These are phyloP conservation scores for Testicularia cyperi DNA, from an alignment of 1,284 basidiomycete species.

Conservation along the genomic window DNA sequence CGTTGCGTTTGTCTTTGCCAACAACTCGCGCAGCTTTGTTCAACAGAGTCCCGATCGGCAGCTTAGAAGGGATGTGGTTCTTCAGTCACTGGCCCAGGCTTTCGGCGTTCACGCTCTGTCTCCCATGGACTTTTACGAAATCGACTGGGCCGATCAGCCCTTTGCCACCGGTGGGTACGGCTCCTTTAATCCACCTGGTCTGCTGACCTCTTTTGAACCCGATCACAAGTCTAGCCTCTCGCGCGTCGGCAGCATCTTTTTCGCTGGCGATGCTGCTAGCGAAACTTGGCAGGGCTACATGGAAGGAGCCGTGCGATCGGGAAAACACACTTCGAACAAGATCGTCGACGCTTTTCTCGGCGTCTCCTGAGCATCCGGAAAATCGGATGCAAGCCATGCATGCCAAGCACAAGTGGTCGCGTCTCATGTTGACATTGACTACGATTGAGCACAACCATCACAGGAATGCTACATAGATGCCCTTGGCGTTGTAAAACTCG, in stretches of 20 bases:
- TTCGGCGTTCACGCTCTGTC: slow-evolving; percentile 19
- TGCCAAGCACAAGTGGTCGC: too few relatives aligned
- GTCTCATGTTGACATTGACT: too few relatives aligned
- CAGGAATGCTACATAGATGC: too few relatives aligned
- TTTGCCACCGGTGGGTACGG: slow-evolving; percentile 31
- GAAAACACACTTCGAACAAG: too few relatives aligned
- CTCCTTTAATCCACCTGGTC: slow-evolving; percentile 28
- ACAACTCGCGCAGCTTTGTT: slow-evolving; percentile 27
- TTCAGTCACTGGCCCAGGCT: slow-evolving; percentile 12
- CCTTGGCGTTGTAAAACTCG: too few relatives aligned
- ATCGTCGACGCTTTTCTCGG: too few relatives aligned
- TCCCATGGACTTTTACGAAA: slow-evolving; percentile 17
- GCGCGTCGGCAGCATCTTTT: slow-evolving; percentile 20
- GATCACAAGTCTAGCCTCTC: slow-evolving; percentile 22
- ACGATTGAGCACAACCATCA: too few relatives aligned
- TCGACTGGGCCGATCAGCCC: slow-evolving; percentile 25
- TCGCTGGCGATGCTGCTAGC: slow-evolving; percentile 30
- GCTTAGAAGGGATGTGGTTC: slow-evolving; percentile 10
- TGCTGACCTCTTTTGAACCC: slow-evolving; percentile 29
- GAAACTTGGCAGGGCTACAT: slow-evolving; percentile 38
- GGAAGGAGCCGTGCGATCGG: slow-evolving; percentile 32
- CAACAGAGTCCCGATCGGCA: slow-evolving; percentile 12
- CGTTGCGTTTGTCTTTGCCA: slow-evolving; percentile 30
- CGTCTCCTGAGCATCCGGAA: too few relatives aligned
- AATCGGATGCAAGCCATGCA: too few relatives aligned